phyloP scores from a whole-genome alignment of 495 filamentous ascomycete species.

The Lepidopterella palustris region DNA sequence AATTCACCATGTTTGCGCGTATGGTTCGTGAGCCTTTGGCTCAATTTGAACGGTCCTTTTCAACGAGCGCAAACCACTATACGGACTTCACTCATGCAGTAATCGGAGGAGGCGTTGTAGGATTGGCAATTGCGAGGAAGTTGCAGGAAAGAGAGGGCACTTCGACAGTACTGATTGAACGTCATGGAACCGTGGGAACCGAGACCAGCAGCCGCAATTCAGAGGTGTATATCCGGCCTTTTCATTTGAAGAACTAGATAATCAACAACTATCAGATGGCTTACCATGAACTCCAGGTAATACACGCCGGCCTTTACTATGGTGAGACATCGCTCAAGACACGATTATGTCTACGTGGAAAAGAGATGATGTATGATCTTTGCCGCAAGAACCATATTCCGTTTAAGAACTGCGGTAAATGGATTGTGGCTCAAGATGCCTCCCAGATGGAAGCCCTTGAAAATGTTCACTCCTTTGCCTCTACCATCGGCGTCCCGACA shows the following conservation, averaged over 20 bases:
- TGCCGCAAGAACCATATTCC: conserved; percentile 62
- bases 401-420: conserved; percentile 75
- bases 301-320: conserved; percentile 95
- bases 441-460: conserved; percentile 61
- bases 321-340: conserved; percentile 71
- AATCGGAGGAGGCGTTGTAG: conserved; percentile 87
- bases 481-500: conserved; percentile 63
- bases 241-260: neutral
- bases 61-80: conserved; percentile 18
- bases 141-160: conserved; percentile 59
- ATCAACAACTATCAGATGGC: neutral
- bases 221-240: conserved; percentile 47
- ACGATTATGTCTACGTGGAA: conserved; percentile 69
- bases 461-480: conserved; percentile 59
- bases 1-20: neutral
- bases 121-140: conserved; percentile 76
- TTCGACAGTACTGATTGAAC: conserved; percentile 74
- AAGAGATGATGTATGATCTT: conserved; percentile 68
- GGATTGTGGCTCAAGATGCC: conserved; percentile 82
- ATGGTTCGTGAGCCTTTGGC: neutral
- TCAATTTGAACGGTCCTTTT: conserved; percentile 23
- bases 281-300: conserved; percentile 53
- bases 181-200: conserved; percentile 68
- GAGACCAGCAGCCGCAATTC: conserved; percentile 93
- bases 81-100: conserved; percentile 84